These are phyloP conservation scores for Phytophthora aleatoria DNA, from an alignment of 352 stramenopile species.

Conservation along the genomic window DNA sequence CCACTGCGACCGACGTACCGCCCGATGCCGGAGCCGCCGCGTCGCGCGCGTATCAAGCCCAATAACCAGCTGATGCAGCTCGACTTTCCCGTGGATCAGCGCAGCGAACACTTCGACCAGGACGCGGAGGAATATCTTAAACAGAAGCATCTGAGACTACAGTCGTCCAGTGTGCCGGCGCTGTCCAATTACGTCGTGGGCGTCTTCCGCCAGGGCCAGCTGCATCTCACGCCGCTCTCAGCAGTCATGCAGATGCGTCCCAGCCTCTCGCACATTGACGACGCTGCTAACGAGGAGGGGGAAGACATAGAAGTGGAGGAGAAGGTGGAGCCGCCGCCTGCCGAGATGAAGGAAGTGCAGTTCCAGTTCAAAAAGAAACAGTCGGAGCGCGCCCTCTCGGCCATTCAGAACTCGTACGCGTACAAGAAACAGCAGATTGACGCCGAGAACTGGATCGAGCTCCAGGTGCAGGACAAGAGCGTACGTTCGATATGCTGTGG, in stretches of 20 bases:
- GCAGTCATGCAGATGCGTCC: conserved; percentile 84
- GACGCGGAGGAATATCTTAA: conserved; percentile 84
- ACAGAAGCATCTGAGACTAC: conserved; percentile 69
- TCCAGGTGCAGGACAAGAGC: conserved; percentile 71
- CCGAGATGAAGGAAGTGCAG: conserved; percentile 81
- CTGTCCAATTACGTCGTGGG: conserved; percentile 82
- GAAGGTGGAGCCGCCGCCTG: conserved; percentile 47
- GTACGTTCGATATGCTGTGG: conserved; percentile 39
- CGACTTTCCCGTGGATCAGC: conserved; percentile 76
- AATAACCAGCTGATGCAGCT: conserved; percentile 79
- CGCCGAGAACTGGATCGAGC: conserved; percentile 76
- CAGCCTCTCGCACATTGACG: conserved; percentile 78
- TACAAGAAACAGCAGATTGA: conserved; percentile 87
- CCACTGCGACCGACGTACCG: conserved; percentile 80
- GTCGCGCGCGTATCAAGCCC: conserved; percentile 70
- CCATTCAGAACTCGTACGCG: conserved; percentile 85
- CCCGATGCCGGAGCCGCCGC: conserved; percentile 65
- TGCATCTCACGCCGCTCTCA: conserved; percentile 77
- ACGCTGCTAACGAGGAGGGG: conserved; percentile 71
- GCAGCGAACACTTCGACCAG: conserved; percentile 74
- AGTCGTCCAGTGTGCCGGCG: conserved; percentile 64
- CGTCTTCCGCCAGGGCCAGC: conserved; percentile 79
- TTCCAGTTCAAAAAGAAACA: conserved; percentile 91
- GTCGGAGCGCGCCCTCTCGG: conserved; percentile 73
- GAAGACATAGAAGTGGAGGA: conserved; percentile 66